Conservation (phyloP, 83 land plant genomes). For the Picea abies region DNA sequence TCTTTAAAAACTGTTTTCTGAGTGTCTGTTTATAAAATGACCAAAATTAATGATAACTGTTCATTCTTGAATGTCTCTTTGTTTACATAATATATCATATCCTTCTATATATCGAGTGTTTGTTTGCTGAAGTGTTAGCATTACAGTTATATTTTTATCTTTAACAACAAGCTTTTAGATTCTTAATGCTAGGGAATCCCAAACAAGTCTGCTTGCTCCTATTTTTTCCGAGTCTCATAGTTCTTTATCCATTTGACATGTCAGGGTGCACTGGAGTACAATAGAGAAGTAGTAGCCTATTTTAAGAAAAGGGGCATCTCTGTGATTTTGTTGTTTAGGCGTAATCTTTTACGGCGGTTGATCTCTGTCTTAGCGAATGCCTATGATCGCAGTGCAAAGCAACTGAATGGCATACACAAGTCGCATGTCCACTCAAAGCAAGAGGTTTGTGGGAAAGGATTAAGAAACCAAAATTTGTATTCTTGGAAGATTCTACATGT, state of each 20-base stretch:
- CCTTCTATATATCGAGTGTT: neutral
- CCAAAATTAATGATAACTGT: neutral
- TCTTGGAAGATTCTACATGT: neutral
- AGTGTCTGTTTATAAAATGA: too few relatives aligned
- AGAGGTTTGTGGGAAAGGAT: slow-evolving; percentile 40
- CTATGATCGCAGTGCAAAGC: slow-evolving; percentile 47
- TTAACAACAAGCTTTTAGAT: neutral
- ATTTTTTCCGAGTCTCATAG: neutral
- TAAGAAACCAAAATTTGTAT: neutral
- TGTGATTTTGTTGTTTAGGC: slow-evolving; percentile 48
- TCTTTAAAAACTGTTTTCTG: too few relatives aligned
- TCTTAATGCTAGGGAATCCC: neutral
- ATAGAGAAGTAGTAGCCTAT: slow-evolving; percentile 56
- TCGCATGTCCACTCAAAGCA: slow-evolving; percentile 66
- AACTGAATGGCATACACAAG: slow-evolving; percentile 66
- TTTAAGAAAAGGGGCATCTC: slow-evolving; percentile 47
- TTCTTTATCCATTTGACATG: slow-evolving; percentile 12
- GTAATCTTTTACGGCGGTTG: slow-evolving; percentile 50
- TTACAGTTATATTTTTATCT: neutral
- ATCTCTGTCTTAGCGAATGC: slow-evolving; percentile 63
- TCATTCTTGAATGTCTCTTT: neutral
- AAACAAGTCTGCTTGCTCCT: neutral
- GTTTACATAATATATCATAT: neutral
- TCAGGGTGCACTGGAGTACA: slow-evolving; percentile 73
- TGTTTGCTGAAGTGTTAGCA: neutral